Conservation (phyloP, 495 filamentous ascomycete species). For the Aspergillus bridgeri region DNA sequence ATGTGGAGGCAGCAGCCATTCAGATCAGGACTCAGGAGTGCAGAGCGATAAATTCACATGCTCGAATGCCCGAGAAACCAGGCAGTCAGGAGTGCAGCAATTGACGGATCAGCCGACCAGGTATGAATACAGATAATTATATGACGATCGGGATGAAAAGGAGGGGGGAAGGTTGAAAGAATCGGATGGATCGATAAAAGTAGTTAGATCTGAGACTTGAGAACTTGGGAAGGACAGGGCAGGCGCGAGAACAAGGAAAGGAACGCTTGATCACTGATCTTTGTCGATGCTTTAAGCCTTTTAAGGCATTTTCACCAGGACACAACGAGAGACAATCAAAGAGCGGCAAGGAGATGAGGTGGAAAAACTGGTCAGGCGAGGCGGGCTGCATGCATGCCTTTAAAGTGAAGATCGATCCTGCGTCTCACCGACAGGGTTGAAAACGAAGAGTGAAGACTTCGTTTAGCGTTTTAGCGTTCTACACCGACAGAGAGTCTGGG, state of each 20-base stretch:
- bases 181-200: constrained; percentile 13
- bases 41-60: constrained; percentile 14
- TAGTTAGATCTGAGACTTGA: too few species aligned
- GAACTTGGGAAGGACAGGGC: too few species aligned
- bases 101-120: constrained; percentile 10
- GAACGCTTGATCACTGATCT: neutral
- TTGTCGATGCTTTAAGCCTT: neutral
- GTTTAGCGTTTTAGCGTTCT: neutral
- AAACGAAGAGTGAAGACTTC: neutral
- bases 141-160: too few species aligned
- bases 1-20: constrained; percentile 12
- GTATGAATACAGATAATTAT: neutral
- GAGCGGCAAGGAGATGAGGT: neutral
- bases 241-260: neutral
- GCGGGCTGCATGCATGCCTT: neutral
- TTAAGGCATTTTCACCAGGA: neutral
- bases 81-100: constrained; percentile 12
- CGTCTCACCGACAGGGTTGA: neutral
- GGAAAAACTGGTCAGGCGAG: neutral
- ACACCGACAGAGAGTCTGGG: neutral
- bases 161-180: neutral
- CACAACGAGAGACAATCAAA: neutral
- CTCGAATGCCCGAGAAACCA: constrained; percentile 11
- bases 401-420: neutral
- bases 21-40: constrained; percentile 11